phyloP scores from a whole-genome alignment of 768 basidiomycete species.

The Rickenella mellea region DNA sequence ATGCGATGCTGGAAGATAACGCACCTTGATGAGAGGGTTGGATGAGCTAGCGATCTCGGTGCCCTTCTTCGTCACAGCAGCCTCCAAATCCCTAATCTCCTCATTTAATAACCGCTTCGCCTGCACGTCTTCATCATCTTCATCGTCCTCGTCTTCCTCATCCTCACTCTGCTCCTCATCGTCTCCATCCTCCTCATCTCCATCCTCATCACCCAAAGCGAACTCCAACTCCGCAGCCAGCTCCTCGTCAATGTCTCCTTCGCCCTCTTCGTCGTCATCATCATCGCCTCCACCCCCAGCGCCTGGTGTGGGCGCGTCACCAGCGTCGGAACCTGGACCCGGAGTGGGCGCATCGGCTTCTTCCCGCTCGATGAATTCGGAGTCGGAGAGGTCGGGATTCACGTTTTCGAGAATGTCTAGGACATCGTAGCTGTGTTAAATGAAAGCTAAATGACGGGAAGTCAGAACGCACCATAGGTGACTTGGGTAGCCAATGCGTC shows the following conservation, averaged over 20 bases:
- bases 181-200: slow-evolving; percentile 62
- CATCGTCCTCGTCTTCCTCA: slow-evolving; percentile 61
- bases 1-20: slow-evolving; percentile 6
- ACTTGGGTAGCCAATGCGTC: slow-evolving; percentile 69
- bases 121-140: slow-evolving; percentile 66
- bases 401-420: slow-evolving; percentile 82
- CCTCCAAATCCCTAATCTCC: slow-evolving; percentile 83
- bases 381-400: slow-evolving; percentile 84
- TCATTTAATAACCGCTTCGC: slow-evolving; percentile 75
- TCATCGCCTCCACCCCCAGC: slow-evolving; percentile 45
- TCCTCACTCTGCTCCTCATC: slow-evolving; percentile 36
- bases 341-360: slow-evolving; percentile 58
- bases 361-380: slow-evolving; percentile 72
- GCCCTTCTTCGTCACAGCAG: slow-evolving; percentile 78
- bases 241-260: slow-evolving; percentile 82
- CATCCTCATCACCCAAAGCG: slow-evolving; percentile 63
- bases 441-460: background rate
- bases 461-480: slow-evolving; percentile 51
- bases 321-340: slow-evolving; percentile 58
- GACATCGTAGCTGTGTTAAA: background rate
- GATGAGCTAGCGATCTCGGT: slow-evolving; percentile 74
- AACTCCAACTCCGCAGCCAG: slow-evolving; percentile 81
- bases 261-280: slow-evolving; percentile 51
- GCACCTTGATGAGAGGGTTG: slow-evolving; percentile 81
- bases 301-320: slow-evolving; percentile 53